Evolutionary conservation across 2,329 filamentous ascomycete species (phyloP), one percentile per base, ranked within the genome.

Genomic region (Sarocladium strictum): DNA sequence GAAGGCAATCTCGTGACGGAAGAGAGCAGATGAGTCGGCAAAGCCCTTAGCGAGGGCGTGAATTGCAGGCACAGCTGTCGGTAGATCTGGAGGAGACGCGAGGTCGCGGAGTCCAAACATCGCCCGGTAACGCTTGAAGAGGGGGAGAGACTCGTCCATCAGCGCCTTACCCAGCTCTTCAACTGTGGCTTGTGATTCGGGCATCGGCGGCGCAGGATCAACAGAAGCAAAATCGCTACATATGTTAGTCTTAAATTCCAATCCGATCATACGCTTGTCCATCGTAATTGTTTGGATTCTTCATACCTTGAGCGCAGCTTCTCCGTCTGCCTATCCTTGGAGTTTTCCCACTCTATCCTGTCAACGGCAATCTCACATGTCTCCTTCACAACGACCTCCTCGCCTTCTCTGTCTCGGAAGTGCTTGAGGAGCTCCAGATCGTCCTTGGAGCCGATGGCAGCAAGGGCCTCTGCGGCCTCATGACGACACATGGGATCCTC

Each of bases 91-190:
- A 15, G 94, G 94, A 3, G 92, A 97, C 21, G 92, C 91, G 53
- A 99, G 85, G 71, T 99, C 94, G 66, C 94, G 87, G 53, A 99
- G 85, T 56, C 90, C 89, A 67, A 99, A 99, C 94, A 99, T 99
- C 69, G 94, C 93, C 65, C 94, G 85, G 74, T 99, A 99, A 67
- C 94, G 86, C 67, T 90, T 77, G 77, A 99, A 99, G 12, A 99
- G 82, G 23, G 91, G 89, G 50, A 86, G 75, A 4, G 76, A 80
- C 5, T 87, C 86, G 70, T 97, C 86, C 70, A 97, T 84, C 54
- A 99, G 78, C 23, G 81, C 84, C 65, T 82, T 79, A 65, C 89
- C 87, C 32, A 99, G 79, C 55, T 89, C 84, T 32, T 86, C 77
- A 50, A 96, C 89, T 3, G 84, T 85, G 57, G 80, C 76, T 56